A percentile compares a stretch with the other conserved stretches of the same genome.
These are phyloP conservation scores for Plasmodium malariae DNA, from an alignment of 169 alveolate genomes.

Conservation along the genomic window DNA sequence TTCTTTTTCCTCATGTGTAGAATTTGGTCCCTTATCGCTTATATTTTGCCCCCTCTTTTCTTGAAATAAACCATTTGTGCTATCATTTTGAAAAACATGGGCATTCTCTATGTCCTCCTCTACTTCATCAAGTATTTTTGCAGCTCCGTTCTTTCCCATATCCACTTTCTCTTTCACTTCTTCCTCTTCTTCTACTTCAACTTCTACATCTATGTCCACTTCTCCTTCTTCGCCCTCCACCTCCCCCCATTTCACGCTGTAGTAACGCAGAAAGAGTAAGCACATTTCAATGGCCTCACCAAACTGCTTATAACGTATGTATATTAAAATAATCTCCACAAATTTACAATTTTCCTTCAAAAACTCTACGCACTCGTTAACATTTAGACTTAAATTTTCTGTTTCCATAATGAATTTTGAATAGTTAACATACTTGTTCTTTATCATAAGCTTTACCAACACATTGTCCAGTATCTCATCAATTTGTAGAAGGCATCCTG, in stretches of 20 bases:
- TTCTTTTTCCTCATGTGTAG: no score
- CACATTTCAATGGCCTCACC: conserved; percentile 58
- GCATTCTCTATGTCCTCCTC: not conserved
- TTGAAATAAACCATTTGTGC: no score
- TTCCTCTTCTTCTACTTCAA: not conserved
- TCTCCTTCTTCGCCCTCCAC: not conserved
- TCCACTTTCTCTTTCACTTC: not conserved
- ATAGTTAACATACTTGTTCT: conserved; percentile 1
- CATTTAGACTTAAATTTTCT: not conserved
- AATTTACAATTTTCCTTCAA: conserved; percentile 15
- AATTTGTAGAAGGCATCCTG: no score
- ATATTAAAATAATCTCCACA: conserved; percentile 10
- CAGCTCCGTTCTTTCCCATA: not conserved
- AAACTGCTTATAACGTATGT: conserved; percentile 32
- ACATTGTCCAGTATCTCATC: conserved; percentile 3
- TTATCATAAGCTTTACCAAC: conserved; percentile 20
- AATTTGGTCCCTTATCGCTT: no score
- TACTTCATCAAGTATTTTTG: not conserved
- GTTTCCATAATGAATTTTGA: conserved; percentile 29
- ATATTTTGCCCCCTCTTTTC: no score
- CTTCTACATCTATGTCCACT: not conserved
- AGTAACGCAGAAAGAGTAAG: conserved; percentile 11
- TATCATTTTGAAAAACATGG: not conserved
- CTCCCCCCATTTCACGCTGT: not conserved
- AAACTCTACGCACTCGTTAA: conserved; percentile 35